A percentile compares a stretch with the other conserved stretches of the same genome.
Conservation (phyloP, 2,329 filamentous ascomycete species). For the Westerdykella aurantiaca region DNA sequence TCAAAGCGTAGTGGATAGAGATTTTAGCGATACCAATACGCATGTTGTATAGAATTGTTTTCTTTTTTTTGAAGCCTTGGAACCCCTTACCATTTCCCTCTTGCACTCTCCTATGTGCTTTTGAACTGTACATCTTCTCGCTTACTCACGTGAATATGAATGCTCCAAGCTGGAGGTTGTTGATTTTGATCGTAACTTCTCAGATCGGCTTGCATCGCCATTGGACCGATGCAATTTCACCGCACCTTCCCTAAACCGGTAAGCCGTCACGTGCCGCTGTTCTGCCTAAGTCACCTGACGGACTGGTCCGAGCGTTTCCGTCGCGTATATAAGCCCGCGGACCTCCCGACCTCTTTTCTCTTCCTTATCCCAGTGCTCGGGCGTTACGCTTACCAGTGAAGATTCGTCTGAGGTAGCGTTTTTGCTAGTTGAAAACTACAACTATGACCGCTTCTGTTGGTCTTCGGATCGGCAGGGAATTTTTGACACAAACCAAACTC, state of each 20-base stretch:
- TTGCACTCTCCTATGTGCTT: too few relatives aligned
- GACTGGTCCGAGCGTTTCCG: not conserved
- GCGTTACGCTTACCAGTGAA: conserved; percentile 76
- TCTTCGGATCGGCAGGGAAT: conserved; percentile 65
- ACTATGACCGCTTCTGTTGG: conserved; percentile 65
- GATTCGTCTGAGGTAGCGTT: conserved; percentile 77
- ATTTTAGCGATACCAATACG: not conserved
- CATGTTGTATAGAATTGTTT: not conserved
- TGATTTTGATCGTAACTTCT: not conserved
- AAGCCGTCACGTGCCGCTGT: not conserved
- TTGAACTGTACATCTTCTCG: not conserved
- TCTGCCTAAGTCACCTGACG: not conserved
- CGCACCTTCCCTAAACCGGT: too few relatives aligned
- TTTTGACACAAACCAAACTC: conserved; percentile 46
- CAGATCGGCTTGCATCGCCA: too few relatives aligned
- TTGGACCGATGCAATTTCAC: too few relatives aligned
- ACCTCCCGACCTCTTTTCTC: conserved; percentile 36
- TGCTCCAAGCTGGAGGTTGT: too few relatives aligned
- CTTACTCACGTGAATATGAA: too few relatives aligned
- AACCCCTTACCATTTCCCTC: too few relatives aligned
- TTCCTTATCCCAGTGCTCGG: conserved; percentile 60
- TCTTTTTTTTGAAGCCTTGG: not conserved
- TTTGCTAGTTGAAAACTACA: conserved; percentile 84
- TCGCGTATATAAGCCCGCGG: not conserved
- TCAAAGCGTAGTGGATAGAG: conserved; percentile 22